These are phyloP conservation scores for Penicillium longicatenatum DNA, from an alignment of 495 filamentous ascomycete species.

Conservation along the genomic window DNA sequence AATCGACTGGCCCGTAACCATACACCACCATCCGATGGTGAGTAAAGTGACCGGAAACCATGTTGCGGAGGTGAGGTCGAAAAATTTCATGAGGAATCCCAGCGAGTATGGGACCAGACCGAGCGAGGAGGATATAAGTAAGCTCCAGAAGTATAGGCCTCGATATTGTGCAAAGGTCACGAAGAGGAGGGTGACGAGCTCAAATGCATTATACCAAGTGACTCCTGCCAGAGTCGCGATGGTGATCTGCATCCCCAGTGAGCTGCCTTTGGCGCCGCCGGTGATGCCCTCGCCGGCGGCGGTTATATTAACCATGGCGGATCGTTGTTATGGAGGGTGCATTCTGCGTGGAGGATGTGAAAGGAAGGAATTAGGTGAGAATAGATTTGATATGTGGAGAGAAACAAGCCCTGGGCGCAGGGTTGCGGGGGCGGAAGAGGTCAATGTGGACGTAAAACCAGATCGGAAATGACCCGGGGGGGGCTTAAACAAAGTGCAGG, in stretches of 20 bases:
- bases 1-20: slow-evolving; percentile 68
- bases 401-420: not conserved
- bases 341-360: slow-evolving; percentile 12
- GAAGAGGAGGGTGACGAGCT: slow-evolving; percentile 57
- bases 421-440: not conserved
- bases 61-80: slow-evolving; percentile 42
- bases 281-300: slow-evolving; percentile 46
- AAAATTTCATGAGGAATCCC: slow-evolving; percentile 64
- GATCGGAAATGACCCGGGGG: not conserved
- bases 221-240: slow-evolving; percentile 57
- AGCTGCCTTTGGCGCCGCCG: slow-evolving; percentile 39
- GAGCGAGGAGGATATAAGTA: slow-evolving; percentile 51
- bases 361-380: not conserved
- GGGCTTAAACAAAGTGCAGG: no score
- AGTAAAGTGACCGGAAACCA: slow-evolving; percentile 48
- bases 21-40: slow-evolving; percentile 60
- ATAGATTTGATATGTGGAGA: not conserved
- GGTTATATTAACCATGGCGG: slow-evolving; percentile 24
- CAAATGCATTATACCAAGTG: slow-evolving; percentile 58
- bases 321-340: slow-evolving; percentile 8
- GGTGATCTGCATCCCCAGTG: slow-evolving; percentile 44
- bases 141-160: slow-evolving; percentile 61
- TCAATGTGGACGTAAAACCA: not conserved
- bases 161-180: slow-evolving; percentile 54
- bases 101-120: slow-evolving; percentile 60